A percentile compares a stretch with the other conserved stretches of the same genome.
phyloP scores from a whole-genome alignment of 768 basidiomycete genomes.

The Tubosaeta brunneosetosa region DNA sequence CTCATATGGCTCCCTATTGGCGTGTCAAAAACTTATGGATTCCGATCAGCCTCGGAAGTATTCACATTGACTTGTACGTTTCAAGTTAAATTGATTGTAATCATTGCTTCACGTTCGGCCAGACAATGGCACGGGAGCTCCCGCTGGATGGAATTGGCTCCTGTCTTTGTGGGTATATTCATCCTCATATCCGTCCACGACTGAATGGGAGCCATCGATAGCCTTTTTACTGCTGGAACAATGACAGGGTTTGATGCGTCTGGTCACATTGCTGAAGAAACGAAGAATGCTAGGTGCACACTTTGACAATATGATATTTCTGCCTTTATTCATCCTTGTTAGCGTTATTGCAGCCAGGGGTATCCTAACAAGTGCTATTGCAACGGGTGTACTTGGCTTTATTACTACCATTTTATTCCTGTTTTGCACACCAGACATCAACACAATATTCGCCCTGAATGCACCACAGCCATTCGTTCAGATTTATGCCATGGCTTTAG shows the following conservation, averaged over 20 bases:
- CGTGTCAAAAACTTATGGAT: constrained; percentile 84
- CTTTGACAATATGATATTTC: not conserved
- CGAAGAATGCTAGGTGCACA: constrained; percentile 66
- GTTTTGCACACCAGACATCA: constrained; percentile 78
- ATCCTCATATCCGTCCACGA: not conserved
- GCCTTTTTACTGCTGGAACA: constrained; percentile 82
- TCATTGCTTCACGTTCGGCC: constrained; percentile 1
- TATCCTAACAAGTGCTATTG: constrained; percentile 70
- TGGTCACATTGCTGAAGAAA: constrained; percentile 86
- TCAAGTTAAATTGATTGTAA: constrained; percentile 16
- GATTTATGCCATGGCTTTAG: constrained; percentile 79
- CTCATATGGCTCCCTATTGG: constrained; percentile 92
- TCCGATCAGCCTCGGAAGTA: constrained; percentile 77
- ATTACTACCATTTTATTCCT: constrained; percentile 74
- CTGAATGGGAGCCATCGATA: constrained; percentile 43
- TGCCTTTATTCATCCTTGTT: constrained; percentile 1
- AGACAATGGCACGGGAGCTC: constrained; percentile 90
- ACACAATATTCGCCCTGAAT: constrained; percentile 65
- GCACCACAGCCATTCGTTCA: constrained; percentile 93
- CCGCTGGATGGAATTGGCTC: constrained; percentile 88
- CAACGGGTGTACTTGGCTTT: constrained; percentile 79
- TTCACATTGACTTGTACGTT: constrained; percentile 74
- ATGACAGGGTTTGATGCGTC: constrained; percentile 90
- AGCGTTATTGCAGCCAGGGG: constrained; percentile 80
- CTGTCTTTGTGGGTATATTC: constrained; percentile 62